These are phyloP conservation scores for Rutidosis leptorrhynchoides DNA, from an alignment of 129 eudicot genomes.

Conservation along the genomic window DNA sequence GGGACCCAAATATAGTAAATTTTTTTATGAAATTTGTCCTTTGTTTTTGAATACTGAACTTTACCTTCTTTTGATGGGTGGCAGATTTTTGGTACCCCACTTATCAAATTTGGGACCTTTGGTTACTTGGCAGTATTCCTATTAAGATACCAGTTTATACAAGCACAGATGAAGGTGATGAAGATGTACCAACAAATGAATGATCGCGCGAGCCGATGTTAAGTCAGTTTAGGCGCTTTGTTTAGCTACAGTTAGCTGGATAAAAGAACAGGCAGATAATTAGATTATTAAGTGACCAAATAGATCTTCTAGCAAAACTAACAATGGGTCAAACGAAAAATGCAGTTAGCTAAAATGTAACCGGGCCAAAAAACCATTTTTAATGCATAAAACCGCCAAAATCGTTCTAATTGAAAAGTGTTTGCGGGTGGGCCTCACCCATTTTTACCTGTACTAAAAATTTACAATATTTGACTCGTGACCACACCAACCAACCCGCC, in stretches of 20 bases:
- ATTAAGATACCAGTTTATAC: background rate
- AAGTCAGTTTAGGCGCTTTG: background rate
- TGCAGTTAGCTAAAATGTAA: background rate
- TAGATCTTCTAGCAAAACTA: background rate
- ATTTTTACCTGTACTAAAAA: background rate
- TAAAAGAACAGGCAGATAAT: background rate
- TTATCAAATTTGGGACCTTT: no score
- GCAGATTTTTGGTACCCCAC: no score
- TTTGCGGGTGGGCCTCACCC: background rate
- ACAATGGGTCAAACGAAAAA: background rate
- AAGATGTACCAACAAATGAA: slow-evolving; percentile 17
- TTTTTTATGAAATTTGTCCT: no score
- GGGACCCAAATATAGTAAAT: no score
- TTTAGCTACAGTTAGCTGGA: background rate
- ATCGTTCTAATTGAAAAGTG: background rate
- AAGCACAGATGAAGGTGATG: background rate
- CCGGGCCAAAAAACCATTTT: background rate
- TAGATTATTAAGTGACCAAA: background rate
- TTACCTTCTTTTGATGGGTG: no score
- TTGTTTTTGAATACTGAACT: no score
- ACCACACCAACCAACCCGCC: background rate
- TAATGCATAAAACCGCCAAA: background rate
- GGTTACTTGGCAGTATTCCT: no score
- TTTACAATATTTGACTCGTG: background rate
- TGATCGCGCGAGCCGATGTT: background rate